Percentiles rank a stretch among this genome's conserved stretches.
phyloP scores from a whole-genome alignment of 257 asterid species.

The Paraleonurus japonicus region DNA sequence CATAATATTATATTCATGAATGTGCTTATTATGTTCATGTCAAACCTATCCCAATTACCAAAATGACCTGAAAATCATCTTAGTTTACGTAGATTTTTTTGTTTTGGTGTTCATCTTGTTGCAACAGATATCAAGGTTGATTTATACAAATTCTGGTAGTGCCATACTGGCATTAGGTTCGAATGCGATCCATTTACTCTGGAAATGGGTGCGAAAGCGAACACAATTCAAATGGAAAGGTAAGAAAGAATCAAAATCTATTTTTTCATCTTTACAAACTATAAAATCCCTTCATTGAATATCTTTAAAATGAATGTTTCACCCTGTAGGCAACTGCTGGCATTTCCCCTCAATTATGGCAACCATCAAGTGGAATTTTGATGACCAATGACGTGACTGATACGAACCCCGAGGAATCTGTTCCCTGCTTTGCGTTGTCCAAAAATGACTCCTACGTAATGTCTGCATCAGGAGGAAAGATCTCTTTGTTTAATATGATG shows the following conservation, averaged over 20 bases:
- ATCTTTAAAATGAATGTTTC: not conserved
- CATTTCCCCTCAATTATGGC: constrained; percentile 64
- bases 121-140: constrained; percentile 75
- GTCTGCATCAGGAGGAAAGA: constrained; percentile 73
- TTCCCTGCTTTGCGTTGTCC: constrained; percentile 67
- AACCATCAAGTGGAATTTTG: constrained; percentile 61
- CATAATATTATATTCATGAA: no score
- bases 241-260: constrained; percentile 17
- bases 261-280: not conserved
- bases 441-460: constrained; percentile 68
- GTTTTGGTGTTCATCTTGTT: constrained; percentile 17
- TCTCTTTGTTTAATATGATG: constrained; percentile 74
- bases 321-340: constrained; percentile 51
- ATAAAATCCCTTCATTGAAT: not conserved
- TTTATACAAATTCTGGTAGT: constrained; percentile 82
- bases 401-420: constrained; percentile 54
- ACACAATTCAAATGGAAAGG: constrained; percentile 82
- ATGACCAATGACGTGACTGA: constrained; percentile 63
- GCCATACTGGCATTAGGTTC: constrained; percentile 85
- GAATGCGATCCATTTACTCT: constrained; percentile 83
- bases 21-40: no score
- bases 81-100: not conserved
- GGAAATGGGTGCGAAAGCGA: constrained; percentile 96
- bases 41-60: no score
- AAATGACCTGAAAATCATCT: no score